A percentile compares a stretch with the other conserved stretches of the same genome.
phyloP scores from a whole-genome alignment of 192 early-diverging fungal genomes.

The Coemansia reversa region DNA sequence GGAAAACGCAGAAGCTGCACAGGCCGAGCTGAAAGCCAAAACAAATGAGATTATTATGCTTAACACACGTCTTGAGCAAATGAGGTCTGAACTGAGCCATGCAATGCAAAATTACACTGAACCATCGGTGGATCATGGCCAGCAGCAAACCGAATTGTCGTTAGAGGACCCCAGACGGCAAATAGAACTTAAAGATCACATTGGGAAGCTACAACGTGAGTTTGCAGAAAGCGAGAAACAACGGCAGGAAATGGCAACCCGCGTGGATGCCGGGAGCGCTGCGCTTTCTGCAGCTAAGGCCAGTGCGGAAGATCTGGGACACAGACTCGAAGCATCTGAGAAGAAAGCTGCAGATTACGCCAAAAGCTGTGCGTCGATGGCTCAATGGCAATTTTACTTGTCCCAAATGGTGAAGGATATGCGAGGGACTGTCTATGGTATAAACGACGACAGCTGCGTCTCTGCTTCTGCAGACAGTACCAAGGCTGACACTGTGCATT shows the following conservation, averaged over 20 bases:
- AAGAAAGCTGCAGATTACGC: conserved; percentile 35
- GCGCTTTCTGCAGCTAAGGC: conserved; percentile 23
- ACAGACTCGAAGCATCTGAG: conserved; percentile 41
- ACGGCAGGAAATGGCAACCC: not conserved
- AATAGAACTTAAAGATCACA: conserved; percentile 13
- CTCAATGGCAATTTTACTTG: conserved; percentile 9
- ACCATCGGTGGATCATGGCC: conserved; percentile 18
- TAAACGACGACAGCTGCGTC: not conserved
- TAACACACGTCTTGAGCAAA: conserved; percentile 15
- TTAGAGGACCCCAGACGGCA: conserved; percentile 16
- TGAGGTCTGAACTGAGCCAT: conserved; percentile 15
- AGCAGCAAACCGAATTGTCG: conserved; percentile 8
- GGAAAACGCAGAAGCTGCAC: conserved; percentile 6
- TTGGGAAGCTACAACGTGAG: conserved; percentile 30
- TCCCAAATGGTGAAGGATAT: not conserved
- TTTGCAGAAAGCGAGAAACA: conserved; percentile 21
- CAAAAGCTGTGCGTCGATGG: conserved; percentile 13
- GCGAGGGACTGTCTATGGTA: not conserved
- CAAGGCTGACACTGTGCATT: not conserved
- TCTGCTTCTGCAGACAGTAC: not conserved
- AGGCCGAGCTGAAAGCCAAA: conserved; percentile 18
- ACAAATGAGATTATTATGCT: conserved; percentile 15
- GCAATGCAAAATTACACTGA: conserved; percentile 21
- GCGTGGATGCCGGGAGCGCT: conserved; percentile 4
- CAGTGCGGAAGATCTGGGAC: conserved; percentile 23